These are phyloP conservation scores for Lagenidium sp. DNA, from an alignment of 352 stramenopile species.

Conservation along the genomic window DNA sequence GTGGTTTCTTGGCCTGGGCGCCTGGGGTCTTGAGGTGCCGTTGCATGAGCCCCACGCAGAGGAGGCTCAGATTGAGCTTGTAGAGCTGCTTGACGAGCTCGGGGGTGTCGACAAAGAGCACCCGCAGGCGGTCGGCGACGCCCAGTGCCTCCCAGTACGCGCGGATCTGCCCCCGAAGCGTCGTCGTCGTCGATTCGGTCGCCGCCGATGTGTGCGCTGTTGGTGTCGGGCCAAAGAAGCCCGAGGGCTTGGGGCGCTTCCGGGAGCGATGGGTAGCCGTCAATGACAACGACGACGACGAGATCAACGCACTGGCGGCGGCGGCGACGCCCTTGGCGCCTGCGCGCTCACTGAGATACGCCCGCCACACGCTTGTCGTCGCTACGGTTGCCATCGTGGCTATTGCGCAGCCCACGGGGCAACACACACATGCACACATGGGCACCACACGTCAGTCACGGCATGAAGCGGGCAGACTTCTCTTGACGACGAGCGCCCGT, in stretches of 20 bases:
- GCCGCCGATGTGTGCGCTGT: not conserved
- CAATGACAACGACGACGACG: too few relatives aligned
- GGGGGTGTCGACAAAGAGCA: constrained; percentile 71
- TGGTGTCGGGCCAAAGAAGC: not conserved
- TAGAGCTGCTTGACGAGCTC: constrained; percentile 83
- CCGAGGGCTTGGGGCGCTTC: constrained; percentile 33
- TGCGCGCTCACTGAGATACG: not conserved
- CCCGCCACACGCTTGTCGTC: not conserved
- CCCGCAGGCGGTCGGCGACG: constrained; percentile 52
- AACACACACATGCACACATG: too few relatives aligned
- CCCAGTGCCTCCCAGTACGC: constrained; percentile 63
- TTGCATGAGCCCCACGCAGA: constrained; percentile 81
- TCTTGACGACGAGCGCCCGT: too few relatives aligned
- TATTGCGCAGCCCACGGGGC: too few relatives aligned
- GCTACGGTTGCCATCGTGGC: too few relatives aligned
- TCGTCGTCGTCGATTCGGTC: constrained; percentile 1
- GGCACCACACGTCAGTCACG: too few relatives aligned
- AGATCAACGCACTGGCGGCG: too few relatives aligned
- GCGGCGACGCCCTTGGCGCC: not conserved
- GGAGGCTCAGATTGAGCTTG: constrained; percentile 78
- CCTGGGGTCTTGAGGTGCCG: constrained; percentile 47
- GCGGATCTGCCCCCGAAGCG: constrained; percentile 17
- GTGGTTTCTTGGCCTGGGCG: not conserved
- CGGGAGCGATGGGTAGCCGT: constrained; percentile 7
- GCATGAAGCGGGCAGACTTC: too few relatives aligned